Evolutionary conservation across 1,139 yeast genomes (phyloP).

Genomic region (Zygoascus sp.): DNA sequence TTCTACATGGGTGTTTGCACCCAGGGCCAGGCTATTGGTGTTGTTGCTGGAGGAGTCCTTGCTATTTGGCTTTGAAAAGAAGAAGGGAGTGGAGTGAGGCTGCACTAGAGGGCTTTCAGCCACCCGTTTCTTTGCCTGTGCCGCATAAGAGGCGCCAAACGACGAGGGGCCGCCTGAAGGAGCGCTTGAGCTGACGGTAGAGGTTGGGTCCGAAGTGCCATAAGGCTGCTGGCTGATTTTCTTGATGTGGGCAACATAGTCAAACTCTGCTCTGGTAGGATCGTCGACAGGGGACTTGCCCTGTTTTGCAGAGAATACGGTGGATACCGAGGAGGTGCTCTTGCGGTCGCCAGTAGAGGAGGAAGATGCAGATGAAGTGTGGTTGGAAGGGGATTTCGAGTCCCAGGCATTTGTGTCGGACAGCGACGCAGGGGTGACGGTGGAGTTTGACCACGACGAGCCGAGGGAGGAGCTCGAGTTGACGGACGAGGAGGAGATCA

Average conservation of each 20-base stretch:
- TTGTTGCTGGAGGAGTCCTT: neutral
- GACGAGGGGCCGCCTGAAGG: constrained; percentile 4
- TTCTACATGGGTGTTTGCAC: neutral
- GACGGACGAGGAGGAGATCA: neutral
- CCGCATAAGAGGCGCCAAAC: neutral
- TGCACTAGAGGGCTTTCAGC: constrained; percentile 11
- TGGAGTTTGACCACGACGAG: constrained; percentile 10
- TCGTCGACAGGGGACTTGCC: constrained; percentile 10
- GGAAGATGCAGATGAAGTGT: constrained; percentile 6
- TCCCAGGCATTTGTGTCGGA: constrained; percentile 2
- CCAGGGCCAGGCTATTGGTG: neutral
- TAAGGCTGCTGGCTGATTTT: constrained; percentile 43
- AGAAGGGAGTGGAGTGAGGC: constrained; percentile 6
- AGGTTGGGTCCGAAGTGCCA: constrained; percentile 4
- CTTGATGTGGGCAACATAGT: constrained; percentile 63
- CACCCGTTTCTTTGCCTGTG: constrained; percentile 7
- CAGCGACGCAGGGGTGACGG: constrained; percentile 13
- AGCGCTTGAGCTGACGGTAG: constrained; percentile 5
- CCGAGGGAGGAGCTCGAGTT: constrained; percentile 5
- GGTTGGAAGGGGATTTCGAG: constrained; percentile 8
- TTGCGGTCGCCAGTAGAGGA: constrained; percentile 4
- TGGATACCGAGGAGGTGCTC: neutral
- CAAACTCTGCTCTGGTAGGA: constrained; percentile 37
- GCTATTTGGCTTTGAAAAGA: constrained; percentile 1
- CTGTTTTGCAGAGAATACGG: neutral